Percentiles rank a stretch among this genome's conserved stretches.
These are phyloP conservation scores for Flaveria trinervia DNA, from an alignment of 129 eudicot genomes.

Conservation along the genomic window DNA sequence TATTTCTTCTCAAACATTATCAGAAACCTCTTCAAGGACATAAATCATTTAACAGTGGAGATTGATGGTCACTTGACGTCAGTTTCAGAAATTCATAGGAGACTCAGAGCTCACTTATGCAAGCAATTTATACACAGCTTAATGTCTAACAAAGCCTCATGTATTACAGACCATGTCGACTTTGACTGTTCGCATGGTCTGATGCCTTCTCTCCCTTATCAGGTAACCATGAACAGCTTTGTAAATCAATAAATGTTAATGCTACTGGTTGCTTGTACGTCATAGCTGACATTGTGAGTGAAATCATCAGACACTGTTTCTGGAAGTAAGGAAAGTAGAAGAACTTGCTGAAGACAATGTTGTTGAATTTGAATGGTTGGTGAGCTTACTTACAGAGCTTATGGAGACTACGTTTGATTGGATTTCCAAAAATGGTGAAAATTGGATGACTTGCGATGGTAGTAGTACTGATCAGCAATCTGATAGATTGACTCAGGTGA, in stretches of 20 bases:
- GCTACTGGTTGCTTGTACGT: not conserved
- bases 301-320: constrained; percentile 57
- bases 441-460: constrained; percentile 18
- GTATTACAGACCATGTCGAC: constrained; percentile 27
- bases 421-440: constrained; percentile 42
- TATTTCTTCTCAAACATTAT: constrained; percentile 46
- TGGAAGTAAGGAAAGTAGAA: constrained; percentile 61
- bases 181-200: constrained; percentile 23
- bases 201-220: constrained; percentile 61
- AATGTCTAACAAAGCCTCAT: constrained; percentile 33
- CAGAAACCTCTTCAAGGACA: constrained; percentile 47
- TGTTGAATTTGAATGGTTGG: constrained; percentile 55
- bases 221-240: constrained; percentile 45
- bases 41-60: constrained; percentile 38
- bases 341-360: constrained; percentile 59
- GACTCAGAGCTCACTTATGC: constrained; percentile 43
- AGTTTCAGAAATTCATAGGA: constrained; percentile 39
- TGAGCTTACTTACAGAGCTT: constrained; percentile 44
- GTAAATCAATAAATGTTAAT: not conserved
- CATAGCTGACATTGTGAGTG: constrained; percentile 25
- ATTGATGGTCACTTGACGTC: constrained; percentile 38
- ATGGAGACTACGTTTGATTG: constrained; percentile 47
- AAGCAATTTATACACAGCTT: constrained; percentile 43
- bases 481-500: constrained; percentile 57
- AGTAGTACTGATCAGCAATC: constrained; percentile 35